These are phyloP conservation scores for Articulospora tetracladia DNA, from an alignment of 495 filamentous ascomycete species.

Conservation along the genomic window DNA sequence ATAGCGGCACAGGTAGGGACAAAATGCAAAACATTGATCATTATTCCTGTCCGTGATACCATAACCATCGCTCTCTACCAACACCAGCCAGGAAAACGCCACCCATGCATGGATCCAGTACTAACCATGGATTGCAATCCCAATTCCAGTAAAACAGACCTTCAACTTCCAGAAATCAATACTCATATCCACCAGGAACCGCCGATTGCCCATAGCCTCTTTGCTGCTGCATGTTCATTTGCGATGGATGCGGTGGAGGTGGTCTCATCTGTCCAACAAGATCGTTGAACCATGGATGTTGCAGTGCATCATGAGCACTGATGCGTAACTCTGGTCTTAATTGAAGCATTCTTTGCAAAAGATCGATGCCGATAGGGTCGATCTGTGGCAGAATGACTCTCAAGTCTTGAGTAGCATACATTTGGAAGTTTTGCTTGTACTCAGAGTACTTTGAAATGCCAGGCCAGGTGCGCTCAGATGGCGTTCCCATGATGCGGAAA, in stretches of 20 bases:
- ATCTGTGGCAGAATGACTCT: slow-evolving; percentile 83
- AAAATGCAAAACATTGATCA: neutral
- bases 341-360: slow-evolving; percentile 87
- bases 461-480: slow-evolving; percentile 88
- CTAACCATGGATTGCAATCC: neutral
- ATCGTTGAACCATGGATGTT: slow-evolving; percentile 79
- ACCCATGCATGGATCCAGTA: neutral
- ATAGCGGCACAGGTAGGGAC: no score
- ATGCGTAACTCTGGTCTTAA: slow-evolving; percentile 89
- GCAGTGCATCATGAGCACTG: slow-evolving; percentile 75
- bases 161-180: slow-evolving; percentile 13
- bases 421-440: slow-evolving; percentile 89
- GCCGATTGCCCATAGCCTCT: slow-evolving; percentile 21
- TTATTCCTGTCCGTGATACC: neutral
- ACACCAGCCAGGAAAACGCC: neutral
- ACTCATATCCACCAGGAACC: slow-evolving; percentile 17
- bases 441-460: slow-evolving; percentile 87
- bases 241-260: slow-evolving; percentile 13
- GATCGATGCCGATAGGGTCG: slow-evolving; percentile 77
- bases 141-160: neutral
- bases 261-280: slow-evolving; percentile 18
- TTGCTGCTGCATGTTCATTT: slow-evolving; percentile 20
- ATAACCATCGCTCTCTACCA: neutral
- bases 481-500: slow-evolving; percentile 96
- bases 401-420: slow-evolving; percentile 92